phyloP scores from a whole-genome alignment of 192 early-diverging fungal genomes.

The Backusella macrospora region DNA sequence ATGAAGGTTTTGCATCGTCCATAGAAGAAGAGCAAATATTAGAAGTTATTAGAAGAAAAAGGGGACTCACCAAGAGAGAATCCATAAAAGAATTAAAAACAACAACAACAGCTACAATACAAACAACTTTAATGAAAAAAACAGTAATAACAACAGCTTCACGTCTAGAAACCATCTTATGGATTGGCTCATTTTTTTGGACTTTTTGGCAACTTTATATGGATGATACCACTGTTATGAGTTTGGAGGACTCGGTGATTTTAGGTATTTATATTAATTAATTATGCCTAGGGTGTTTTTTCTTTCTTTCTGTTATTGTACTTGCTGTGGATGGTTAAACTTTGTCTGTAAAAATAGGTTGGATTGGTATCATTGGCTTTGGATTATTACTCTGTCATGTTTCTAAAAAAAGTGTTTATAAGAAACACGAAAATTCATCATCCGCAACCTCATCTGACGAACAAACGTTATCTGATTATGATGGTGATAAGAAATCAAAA shows the following conservation, averaged over 20 bases:
- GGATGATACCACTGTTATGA: background rate
- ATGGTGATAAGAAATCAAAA: background rate
- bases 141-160: background rate
- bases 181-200: slow-evolving; percentile 18
- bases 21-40: slow-evolving; percentile 31
- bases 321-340: background rate
- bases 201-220: slow-evolving; percentile 13
- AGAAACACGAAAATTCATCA: slow-evolving; percentile 11
- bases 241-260: slow-evolving; percentile 13
- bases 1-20: slow-evolving; percentile 42
- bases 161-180: slow-evolving; percentile 19
- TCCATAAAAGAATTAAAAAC: slow-evolving; percentile 15
- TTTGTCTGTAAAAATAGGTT: background rate
- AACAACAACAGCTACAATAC: background rate
- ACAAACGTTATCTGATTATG: background rate
- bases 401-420: background rate
- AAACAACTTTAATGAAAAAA: background rate
- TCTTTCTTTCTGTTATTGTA: no score
- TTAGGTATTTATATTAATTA: slow-evolving; percentile 4
- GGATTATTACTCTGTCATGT: background rate
- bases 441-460: slow-evolving; percentile 28
- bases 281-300: background rate
- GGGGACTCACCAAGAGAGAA: background rate
- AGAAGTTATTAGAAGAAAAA: slow-evolving; percentile 26
- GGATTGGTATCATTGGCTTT: slow-evolving; percentile 7